Base-by-base conservation (phyloP, 768 basidiomycete species). In the Rhodotorula graminis region DNA sequence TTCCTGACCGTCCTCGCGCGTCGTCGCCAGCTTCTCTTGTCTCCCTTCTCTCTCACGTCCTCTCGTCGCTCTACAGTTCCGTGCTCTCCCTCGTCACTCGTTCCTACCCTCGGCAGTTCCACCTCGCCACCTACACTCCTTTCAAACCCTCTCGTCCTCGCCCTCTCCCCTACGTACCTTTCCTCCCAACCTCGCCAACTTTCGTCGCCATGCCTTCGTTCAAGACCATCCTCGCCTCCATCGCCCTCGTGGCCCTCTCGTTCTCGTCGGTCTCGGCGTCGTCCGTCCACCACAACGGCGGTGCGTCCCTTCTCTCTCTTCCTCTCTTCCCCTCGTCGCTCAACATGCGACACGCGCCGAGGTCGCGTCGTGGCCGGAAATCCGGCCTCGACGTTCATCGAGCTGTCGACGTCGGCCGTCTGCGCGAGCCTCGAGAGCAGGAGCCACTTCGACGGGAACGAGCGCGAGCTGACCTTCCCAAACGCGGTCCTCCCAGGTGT, bases 201-300 rank as follows among this genome's bases (percentile, higher is more conserved):
- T 6, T 33, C 47, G 12, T 52, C 53, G 44, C 52, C 42, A 73
- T 73, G 72, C 72, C 72, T 63, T 63, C 72, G 55, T 58, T 65
- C 64, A 72, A 74, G 70, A 53, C 68, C 65, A 57, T 66, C 71
- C 70, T 72, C 70, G 25, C 56, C 65, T 42, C 73, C 61, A 42
- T 69, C 73, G 67, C 70, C 61, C 61, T 74, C 53, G 62, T 59
- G 55, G 70, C 73, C 53, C 62, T 73, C 60, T 67, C 71, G 55
- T 70, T 75, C 66, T 42, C 71, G 44, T 61, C 71, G 19, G 50
- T 68, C 69, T 53, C 50, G 66, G 69, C 74, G 5, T 37, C 37
- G 37, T 37, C 37, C 37, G 37, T 37, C 37, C 37, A 37, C 37
- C 37, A 37, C 37, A 9, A 37, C 59, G 19, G 71, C 33, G 60